Base-by-base conservation (phyloP, 1,284 basidiomycete genomes). In the Naganishia cerealis region DNA sequence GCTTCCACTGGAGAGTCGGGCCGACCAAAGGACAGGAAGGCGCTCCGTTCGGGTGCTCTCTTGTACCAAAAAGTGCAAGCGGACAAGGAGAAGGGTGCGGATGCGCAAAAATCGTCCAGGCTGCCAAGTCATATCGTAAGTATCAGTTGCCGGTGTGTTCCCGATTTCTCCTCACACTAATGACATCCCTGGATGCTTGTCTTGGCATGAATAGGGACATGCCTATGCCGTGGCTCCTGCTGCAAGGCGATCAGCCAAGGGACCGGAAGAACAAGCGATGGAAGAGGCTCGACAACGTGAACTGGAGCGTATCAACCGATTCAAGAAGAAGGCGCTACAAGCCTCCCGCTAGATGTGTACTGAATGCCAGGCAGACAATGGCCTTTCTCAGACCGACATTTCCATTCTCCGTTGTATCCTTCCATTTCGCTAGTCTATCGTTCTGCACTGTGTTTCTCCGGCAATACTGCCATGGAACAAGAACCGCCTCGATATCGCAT, bases 41-140 rank as follows among this genome's bases (percentile, higher is more conserved):
- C 78, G 69, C 73, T 73, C 9, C 70, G 69, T 56, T 68, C 69
- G 46, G 78, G 78, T 18, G 66, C 76, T 29, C 70, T 69, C 46
- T 76, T 78, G 72, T 78, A 79, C 67, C 71, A 70, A 38, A 70
- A 70, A 40, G 72, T 75, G 61, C 71, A 71, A 39, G 42, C 70
- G 75, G 62, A 75, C 72, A 43, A 72, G 66, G 26, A 71, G 67
- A 46, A 74, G 72, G 65, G 79, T 77, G 67, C 72, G 74, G 72
- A 33, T 9, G 13, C 2, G 48, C n/a, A 33, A 42, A 29, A 42
- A n/a, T 43, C 21, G 21, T 50, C 50, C 12, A 36, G 48, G 9
- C 29, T 57, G 65, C 65, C 57, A 18, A 58, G 46, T 26, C 26
- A 53, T 33, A 67, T 59, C 46, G 63, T 66, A 24, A 57, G 55